Percentiles rank a stretch among this genome's conserved stretches.
phyloP scores from a whole-genome alignment of 352 stramenopile species.

The Phytopythium montanum region DNA sequence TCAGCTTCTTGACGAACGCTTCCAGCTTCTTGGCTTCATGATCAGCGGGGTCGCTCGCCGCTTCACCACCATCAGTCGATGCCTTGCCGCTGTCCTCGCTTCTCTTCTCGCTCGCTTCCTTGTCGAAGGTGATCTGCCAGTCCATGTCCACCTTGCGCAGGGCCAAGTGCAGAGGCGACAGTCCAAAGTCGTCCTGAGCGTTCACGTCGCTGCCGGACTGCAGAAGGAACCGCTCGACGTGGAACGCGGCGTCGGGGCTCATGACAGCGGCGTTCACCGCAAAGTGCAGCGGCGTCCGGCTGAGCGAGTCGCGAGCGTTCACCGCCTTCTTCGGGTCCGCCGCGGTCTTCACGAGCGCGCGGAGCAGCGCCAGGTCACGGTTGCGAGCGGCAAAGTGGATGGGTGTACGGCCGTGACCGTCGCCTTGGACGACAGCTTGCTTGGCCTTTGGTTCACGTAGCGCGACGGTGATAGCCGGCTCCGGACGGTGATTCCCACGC shows the following conservation, averaged over 20 bases:
- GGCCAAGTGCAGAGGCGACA: conserved; percentile 60
- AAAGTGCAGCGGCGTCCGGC: conserved; percentile 65
- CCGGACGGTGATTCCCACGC: background rate
- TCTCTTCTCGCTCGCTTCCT: conserved; percentile 21
- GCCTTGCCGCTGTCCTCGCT: conserved; percentile 16
- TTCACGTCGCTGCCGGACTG: conserved; percentile 50
- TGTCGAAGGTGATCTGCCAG: conserved; percentile 59
- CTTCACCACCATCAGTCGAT: conserved; percentile 27
- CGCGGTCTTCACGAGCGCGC: conserved; percentile 34
- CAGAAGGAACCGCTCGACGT: conserved; percentile 69
- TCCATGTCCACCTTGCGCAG: conserved; percentile 64
- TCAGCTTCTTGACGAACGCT: conserved; percentile 37
- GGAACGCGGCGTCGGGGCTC: conserved; percentile 70
- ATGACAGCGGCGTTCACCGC: conserved; percentile 66
- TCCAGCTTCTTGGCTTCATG: conserved; percentile 50
- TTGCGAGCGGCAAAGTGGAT: conserved; percentile 61
- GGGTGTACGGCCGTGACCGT: conserved; percentile 44
- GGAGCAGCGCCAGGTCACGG: conserved; percentile 57
- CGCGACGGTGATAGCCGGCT: conserved; percentile 48
- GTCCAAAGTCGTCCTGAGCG: conserved; percentile 52
- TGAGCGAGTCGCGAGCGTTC: conserved; percentile 46
- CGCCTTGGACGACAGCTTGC: conserved; percentile 37
- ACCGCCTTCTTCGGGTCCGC: conserved; percentile 32
- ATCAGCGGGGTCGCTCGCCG: conserved; percentile 13
- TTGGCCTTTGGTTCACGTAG: conserved; percentile 41